A percentile compares a stretch with the other conserved stretches of the same genome.
Conservation (phyloP, 164 flowering plant species). For the Akebia trifoliata region DNA sequence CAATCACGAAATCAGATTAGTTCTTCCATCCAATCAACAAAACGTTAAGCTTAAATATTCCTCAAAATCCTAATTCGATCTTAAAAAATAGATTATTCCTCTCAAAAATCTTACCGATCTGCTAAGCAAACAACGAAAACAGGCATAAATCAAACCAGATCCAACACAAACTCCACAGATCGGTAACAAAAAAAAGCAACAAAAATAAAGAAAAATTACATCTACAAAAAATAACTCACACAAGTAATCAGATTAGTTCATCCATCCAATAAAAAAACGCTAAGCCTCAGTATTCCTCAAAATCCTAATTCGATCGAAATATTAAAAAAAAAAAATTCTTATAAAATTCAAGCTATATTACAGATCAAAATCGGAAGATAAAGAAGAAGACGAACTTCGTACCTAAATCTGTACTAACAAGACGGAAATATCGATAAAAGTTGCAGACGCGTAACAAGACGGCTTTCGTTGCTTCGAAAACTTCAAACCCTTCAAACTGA, state of each 20-base stretch:
- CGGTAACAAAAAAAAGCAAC: not conserved
- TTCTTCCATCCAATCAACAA: not conserved
- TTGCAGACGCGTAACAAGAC: not conserved
- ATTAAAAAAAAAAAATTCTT: not conserved
- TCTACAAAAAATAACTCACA: not conserved
- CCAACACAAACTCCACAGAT: not conserved
- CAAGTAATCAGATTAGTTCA: not conserved
- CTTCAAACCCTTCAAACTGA: too few relatives aligned
- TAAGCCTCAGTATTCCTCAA: too few relatives aligned
- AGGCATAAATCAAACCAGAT: not conserved
- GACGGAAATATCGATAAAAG: not conserved
- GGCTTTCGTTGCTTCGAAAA: too few relatives aligned
- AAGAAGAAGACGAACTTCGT: not conserved
- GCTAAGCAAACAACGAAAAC: not conserved
- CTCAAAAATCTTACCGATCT: not conserved
- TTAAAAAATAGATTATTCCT: too few relatives aligned
- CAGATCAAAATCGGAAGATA: not conserved
- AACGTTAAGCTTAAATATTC: too few relatives aligned
- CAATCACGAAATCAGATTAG: not conserved
- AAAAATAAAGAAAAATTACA: not conserved
- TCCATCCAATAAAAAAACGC: not conserved
- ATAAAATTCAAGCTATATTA: not conserved
- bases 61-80: not conserved
- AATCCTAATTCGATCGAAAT: slow-evolving; percentile 3
- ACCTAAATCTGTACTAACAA: slow-evolving; percentile 8